Conservation (phyloP, 2,329 filamentous ascomycete species). For the Pseudocercospora fuligena region DNA sequence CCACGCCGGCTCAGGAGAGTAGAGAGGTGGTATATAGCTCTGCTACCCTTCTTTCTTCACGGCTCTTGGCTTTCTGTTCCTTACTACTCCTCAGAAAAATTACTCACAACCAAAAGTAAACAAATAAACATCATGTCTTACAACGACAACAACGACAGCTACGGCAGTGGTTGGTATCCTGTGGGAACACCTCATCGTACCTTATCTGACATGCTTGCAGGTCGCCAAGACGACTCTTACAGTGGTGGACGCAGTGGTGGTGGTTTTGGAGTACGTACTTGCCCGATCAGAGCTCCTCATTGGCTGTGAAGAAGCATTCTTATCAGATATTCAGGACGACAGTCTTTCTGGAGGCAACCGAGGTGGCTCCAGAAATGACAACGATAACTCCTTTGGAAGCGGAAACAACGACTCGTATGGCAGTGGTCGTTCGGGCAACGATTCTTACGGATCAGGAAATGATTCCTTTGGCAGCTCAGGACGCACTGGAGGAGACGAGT, state of each 20-base stretch:
- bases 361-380: neutral
- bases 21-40: neutral
- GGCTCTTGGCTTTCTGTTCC: neutral
- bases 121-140: slow-evolving; percentile 25
- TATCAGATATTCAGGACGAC: slow-evolving; percentile 22
- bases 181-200: neutral
- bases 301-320: slow-evolving; percentile 17
- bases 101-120: neutral
- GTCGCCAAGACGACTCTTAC: slow-evolving; percentile 16
- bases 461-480: slow-evolving; percentile 22
- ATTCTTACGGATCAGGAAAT: neutral
- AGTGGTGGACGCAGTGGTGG: slow-evolving; percentile 14
- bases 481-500: slow-evolving; percentile 21
- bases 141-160: slow-evolving; percentile 21
- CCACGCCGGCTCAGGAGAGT: neutral
- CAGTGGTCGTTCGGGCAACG: slow-evolving; percentile 15
- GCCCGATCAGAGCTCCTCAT: slow-evolving; percentile 6
- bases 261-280: slow-evolving; percentile 26
- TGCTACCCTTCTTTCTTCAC: neutral
- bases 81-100: neutral
- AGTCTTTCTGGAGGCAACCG: neutral
- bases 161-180: slow-evolving; percentile 13
- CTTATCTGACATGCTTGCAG: slow-evolving; percentile 21
- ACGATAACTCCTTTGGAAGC: slow-evolving; percentile 12
- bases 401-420: slow-evolving; percentile 20